Evolutionary conservation across 345 rosid species (phyloP).

Genomic region (Eucalyptus albens): DNA sequence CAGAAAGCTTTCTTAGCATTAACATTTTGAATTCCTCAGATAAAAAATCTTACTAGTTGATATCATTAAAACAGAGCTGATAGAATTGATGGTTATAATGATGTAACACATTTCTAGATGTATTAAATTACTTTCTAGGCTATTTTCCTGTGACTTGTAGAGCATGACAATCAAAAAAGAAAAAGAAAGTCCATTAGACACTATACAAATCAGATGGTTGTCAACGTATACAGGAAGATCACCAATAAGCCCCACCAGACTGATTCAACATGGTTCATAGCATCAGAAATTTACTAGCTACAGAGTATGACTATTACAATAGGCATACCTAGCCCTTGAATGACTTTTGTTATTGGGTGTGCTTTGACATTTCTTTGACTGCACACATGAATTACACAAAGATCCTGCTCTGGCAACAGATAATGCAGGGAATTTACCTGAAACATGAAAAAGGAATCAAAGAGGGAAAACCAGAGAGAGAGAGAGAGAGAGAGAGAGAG

Average conservation of each 20-base stretch:
- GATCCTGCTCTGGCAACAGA: slow-evolving; percentile 69
- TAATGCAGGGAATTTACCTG: slow-evolving; percentile 52
- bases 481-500: neutral
- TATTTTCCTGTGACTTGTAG: neutral
- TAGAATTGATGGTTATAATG: neutral
- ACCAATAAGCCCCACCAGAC: neutral
- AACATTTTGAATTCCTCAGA: neutral
- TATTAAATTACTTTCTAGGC: neutral
- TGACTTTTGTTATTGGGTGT: slow-evolving; percentile 11
- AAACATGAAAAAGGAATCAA: neutral
- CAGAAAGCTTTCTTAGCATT: neutral
- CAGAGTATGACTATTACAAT: neutral
- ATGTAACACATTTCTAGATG: neutral
- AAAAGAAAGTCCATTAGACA: neutral
- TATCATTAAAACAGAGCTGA: neutral
- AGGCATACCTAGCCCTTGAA: slow-evolving; percentile 25
- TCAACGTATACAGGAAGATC: neutral
- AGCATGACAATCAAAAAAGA: neutral
- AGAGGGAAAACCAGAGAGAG: neutral
- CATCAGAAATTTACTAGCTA: neutral
- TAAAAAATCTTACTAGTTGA: neutral
- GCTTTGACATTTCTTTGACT: slow-evolving; percentile 27
- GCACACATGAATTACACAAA: slow-evolving; percentile 60
- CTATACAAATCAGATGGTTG: neutral
- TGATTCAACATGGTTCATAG: neutral